phyloP scores from a whole-genome alignment of 1,284 basidiomycete genomes.

The Tylopilus sp. region DNA sequence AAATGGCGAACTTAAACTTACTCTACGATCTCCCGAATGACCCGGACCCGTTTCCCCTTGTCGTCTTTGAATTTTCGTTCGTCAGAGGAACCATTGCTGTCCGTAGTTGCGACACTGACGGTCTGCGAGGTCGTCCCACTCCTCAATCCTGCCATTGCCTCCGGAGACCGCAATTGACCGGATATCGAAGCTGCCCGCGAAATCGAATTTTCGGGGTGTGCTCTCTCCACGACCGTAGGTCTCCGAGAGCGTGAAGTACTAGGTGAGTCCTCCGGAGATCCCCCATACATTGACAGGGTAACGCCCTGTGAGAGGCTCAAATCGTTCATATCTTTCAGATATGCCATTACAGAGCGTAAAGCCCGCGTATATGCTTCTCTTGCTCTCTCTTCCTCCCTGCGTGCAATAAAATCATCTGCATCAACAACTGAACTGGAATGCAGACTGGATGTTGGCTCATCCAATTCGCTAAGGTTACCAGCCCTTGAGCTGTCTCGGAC shows the following conservation, averaged over 20 bases:
- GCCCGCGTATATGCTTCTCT: conserved; percentile 71
- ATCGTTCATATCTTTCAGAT: conserved; percentile 93
- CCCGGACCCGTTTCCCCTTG: conserved; percentile 71
- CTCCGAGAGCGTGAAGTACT: conserved; percentile 50
- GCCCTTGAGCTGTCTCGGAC: conserved; percentile 49
- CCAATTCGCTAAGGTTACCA: conserved; percentile 41
- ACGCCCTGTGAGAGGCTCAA: conserved; percentile 60
- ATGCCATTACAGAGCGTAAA: conserved; percentile 88
- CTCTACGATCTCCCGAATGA: conserved; percentile 85
- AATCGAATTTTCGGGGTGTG: conserved; percentile 41
- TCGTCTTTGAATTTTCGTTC: conserved; percentile 89
- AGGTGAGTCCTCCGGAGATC: conserved; percentile 40
- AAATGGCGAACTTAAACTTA: conserved; percentile 40
- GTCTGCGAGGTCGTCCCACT: conserved; percentile 61
- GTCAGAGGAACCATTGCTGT: conserved; percentile 62
- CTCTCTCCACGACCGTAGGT: conserved; percentile 60
- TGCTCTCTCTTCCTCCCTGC: conserved; percentile 65
- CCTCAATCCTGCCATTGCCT: conserved; percentile 54
- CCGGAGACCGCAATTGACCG: conserved; percentile 57
- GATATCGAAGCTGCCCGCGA: conserved; percentile 41
- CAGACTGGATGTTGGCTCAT: conserved; percentile 31
- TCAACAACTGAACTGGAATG: conserved; percentile 50
- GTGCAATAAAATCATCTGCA: conserved; percentile 37
- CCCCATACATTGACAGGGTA: conserved; percentile 52
- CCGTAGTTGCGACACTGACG: conserved; percentile 68